Percentiles rank a stretch among this genome's conserved stretches.
Evolutionary conservation across 768 basidiomycete genomes (phyloP).

Genomic region (Auriscalpium microsporum): DNA sequence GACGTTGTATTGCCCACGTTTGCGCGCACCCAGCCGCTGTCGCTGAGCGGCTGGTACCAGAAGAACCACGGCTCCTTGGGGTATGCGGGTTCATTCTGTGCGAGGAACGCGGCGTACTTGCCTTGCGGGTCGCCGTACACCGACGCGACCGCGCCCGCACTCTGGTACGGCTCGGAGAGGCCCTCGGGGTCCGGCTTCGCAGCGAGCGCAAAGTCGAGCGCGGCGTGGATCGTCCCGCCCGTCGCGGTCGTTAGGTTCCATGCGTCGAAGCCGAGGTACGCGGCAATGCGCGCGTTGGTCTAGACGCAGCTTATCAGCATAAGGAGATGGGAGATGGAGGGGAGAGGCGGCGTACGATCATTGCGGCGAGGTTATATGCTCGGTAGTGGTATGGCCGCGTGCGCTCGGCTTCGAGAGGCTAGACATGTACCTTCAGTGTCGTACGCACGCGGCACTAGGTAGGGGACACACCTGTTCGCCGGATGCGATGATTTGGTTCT

Average conservation of each 20-base stretch:
- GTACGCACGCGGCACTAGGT: not conserved
- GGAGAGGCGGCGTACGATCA: constrained; percentile 17
- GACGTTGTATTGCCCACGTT: not conserved
- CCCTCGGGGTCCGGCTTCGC: constrained; percentile 15
- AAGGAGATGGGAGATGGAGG: not conserved
- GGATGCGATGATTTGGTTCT: constrained; percentile 20
- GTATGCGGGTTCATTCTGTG: constrained; percentile 1
- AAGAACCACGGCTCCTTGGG: constrained; percentile 12
- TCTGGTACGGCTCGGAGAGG: constrained; percentile 16
- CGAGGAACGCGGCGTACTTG: constrained; percentile 20
- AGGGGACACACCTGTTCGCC: constrained; percentile 19
- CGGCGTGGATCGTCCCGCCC: constrained; percentile 22
- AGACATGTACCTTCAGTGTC: not conserved
- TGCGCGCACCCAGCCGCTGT: constrained; percentile 2
- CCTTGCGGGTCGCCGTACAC: constrained; percentile 25
- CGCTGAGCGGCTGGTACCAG: constrained; percentile 11
- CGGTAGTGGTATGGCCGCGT: constrained; percentile 28
- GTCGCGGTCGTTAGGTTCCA: constrained; percentile 20
- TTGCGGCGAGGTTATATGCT: constrained; percentile 25
- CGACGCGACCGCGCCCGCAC: constrained; percentile 20
- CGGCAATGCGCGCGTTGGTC: constrained; percentile 22
- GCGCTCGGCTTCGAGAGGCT: constrained; percentile 25
- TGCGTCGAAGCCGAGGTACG: constrained; percentile 18
- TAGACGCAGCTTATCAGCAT: not conserved
- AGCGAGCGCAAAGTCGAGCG: constrained; percentile 24